Percentiles rank a stretch among this genome's conserved stretches.
phyloP scores from a whole-genome alignment of 2,329 filamentous ascomycete genomes.

The Grosmannia clavigera region DNA sequence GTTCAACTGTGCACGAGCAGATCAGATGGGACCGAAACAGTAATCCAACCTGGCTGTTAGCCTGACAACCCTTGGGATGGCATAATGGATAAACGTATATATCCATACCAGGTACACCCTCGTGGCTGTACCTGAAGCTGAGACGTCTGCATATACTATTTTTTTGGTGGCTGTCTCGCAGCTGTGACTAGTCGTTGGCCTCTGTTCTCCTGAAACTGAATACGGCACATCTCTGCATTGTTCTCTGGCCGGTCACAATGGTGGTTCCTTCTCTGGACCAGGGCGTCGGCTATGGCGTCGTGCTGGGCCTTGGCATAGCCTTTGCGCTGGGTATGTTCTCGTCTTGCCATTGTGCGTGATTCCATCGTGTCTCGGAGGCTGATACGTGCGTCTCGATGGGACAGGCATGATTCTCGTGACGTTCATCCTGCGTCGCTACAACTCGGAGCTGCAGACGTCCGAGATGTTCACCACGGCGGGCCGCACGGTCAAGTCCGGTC shows the following conservation, averaged over 20 bases:
- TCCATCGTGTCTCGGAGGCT: too few relatives aligned
- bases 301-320: constrained; percentile 59
- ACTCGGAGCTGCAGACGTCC: constrained; percentile 65
- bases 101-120: background rate
- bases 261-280: constrained; percentile 33
- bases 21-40: background rate
- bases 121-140: background rate
- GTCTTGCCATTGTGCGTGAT: background rate
- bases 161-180: too few relatives aligned
- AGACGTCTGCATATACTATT: too few relatives aligned
- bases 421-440: constrained; percentile 25
- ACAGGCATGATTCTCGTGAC: constrained; percentile 26
- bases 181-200: background rate
- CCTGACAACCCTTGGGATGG: background rate
- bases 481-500: constrained; percentile 75
- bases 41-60: background rate
- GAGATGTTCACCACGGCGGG: constrained; percentile 90
- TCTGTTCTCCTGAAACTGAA: background rate
- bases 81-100: background rate
- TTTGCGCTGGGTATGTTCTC: constrained; percentile 48
- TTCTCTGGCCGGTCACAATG: constrained; percentile 12
- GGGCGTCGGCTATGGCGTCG: constrained; percentile 65
- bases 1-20: too few relatives aligned
- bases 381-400: background rate
- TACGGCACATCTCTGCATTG: background rate